These are phyloP conservation scores for Laburnicola sp. DNA, from an alignment of 2,329 filamentous ascomycete genomes.

Conservation along the genomic window DNA sequence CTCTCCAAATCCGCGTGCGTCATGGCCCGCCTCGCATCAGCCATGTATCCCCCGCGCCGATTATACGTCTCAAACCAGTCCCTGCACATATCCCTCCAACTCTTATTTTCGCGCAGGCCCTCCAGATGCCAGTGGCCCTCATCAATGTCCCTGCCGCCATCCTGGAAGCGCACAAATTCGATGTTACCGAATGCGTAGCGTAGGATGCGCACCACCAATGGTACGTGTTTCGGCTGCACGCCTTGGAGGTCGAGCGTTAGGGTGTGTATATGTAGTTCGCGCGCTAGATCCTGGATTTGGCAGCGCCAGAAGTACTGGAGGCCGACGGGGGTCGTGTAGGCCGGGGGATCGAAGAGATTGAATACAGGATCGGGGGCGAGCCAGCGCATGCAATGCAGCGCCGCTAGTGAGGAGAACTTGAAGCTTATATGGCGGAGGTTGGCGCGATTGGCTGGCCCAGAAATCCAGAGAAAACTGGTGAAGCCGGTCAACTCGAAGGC, in stretches of 20 bases:
- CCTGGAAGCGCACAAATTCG: slow-evolving; percentile 17
- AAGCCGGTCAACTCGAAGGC: slow-evolving; percentile 24
- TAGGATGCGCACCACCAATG: slow-evolving; percentile 30
- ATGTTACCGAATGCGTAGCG: slow-evolving; percentile 22
- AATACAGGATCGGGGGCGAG: slow-evolving; percentile 34
- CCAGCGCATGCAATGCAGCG: slow-evolving; percentile 38
- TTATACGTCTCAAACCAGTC: slow-evolving; percentile 19
- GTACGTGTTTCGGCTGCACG: slow-evolving; percentile 22
- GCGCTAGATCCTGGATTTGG: slow-evolving; percentile 32
- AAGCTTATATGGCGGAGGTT: slow-evolving; percentile 29
- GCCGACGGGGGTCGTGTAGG: slow-evolving; percentile 19
- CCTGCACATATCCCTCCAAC: slow-evolving; percentile 24
- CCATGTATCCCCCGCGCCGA: slow-evolving; percentile 16
- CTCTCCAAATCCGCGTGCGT: slow-evolving; percentile 14
- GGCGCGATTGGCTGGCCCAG: slow-evolving; percentile 26
- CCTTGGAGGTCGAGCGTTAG: slow-evolving; percentile 29
- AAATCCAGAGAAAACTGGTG: slow-evolving; percentile 21
- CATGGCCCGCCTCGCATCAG: slow-evolving; percentile 10
- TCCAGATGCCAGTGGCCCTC: slow-evolving; percentile 10
- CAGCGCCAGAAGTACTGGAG: slow-evolving; percentile 38
- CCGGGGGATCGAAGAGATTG: slow-evolving; percentile 30
- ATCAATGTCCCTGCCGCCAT: not conserved
- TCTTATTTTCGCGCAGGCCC: slow-evolving; percentile 1
- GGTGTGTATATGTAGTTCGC: slow-evolving; percentile 26
- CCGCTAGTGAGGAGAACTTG: slow-evolving; percentile 22